A percentile compares a stretch with the other conserved stretches of the same genome.
These are phyloP conservation scores for Wickerhamiella musiphila DNA, from an alignment of 805 yeast species.

Conservation along the genomic window DNA sequence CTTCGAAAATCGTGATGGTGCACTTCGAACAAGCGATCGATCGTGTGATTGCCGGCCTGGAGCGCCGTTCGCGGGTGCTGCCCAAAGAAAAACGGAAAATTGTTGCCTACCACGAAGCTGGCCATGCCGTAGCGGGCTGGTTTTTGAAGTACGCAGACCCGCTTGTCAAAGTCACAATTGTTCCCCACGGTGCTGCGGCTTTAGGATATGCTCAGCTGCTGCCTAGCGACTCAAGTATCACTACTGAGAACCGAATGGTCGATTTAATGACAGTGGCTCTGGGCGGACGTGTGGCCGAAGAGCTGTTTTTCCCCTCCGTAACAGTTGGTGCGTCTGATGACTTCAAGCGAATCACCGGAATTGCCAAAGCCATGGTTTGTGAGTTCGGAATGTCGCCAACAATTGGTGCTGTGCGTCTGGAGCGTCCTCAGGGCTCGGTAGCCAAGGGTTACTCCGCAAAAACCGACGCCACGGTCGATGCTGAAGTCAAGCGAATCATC, in stretches of 20 bases:
- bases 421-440: conserved; percentile 30
- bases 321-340: conserved; percentile 90
- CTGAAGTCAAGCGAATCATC: conserved; percentile 50
- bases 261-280: conserved; percentile 89
- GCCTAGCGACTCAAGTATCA: conserved; percentile 74
- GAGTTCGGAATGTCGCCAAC: conserved; percentile 75
- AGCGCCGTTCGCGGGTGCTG: conserved; percentile 62
- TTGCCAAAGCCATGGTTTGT: conserved; percentile 82
- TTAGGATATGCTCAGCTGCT: conserved; percentile 91
- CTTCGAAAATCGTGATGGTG: conserved; percentile 38
- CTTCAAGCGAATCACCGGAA: conserved; percentile 74
- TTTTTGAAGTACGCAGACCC: conserved; percentile 78
- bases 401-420: conserved; percentile 50
- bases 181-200: conserved; percentile 90
- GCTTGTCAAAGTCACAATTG: conserved; percentile 76
- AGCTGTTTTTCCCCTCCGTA: conserved; percentile 68
- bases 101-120: conserved; percentile 93
- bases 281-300: conserved; percentile 88
- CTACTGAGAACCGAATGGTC: conserved; percentile 54
- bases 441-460: conserved; percentile 54
- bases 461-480: conserved; percentile 50
- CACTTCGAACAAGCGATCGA: conserved; percentile 91
- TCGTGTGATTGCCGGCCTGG: conserved; percentile 88
- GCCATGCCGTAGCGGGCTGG: conserved; percentile 96
- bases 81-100: conserved; percentile 66